These are phyloP conservation scores for Paramecium sexaurelia DNA, from an alignment of 73 alveolate genomes.

Conservation along the genomic window DNA sequence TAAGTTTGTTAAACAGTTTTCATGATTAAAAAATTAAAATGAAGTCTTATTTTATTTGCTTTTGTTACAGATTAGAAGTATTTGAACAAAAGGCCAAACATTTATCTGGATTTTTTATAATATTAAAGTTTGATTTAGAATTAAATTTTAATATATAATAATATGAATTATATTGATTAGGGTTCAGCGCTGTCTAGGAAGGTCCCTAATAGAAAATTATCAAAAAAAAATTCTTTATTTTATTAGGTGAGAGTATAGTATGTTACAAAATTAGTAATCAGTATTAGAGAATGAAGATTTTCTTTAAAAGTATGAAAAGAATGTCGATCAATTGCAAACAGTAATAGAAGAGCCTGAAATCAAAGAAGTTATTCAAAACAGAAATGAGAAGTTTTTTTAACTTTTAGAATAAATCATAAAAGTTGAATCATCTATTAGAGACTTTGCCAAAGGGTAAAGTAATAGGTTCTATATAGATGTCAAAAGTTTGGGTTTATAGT, in stretches of 20 bases:
- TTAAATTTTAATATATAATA: not conserved
- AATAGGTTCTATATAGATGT: not conserved
- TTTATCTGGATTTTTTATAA: not conserved
- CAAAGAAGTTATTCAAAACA: not conserved
- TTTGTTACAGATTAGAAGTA: not conserved
- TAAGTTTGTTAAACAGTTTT: not conserved
- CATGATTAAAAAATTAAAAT: not conserved
- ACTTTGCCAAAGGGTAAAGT: constrained; percentile 13
- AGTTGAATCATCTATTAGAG: not conserved
- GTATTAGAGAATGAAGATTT: constrained; percentile 15
- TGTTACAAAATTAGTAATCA: not conserved
- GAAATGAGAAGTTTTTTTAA: not conserved
- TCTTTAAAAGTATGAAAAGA: not conserved
- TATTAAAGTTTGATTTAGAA: not conserved
- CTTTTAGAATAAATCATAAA: not conserved
- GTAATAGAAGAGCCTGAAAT: constrained; percentile 28
- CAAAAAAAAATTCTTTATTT: constrained; percentile 21
- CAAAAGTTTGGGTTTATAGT: constrained; percentile 9
- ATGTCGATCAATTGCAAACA: not conserved
- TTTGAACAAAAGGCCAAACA: not conserved
- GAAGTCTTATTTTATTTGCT: not conserved
- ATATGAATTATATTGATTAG: constrained; percentile 29
- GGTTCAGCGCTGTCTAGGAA: constrained; percentile 9
- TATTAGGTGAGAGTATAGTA: not conserved
- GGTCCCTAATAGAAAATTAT: not conserved